phyloP scores from a whole-genome alignment of 805 yeast species.

The Candida succiphila region DNA sequence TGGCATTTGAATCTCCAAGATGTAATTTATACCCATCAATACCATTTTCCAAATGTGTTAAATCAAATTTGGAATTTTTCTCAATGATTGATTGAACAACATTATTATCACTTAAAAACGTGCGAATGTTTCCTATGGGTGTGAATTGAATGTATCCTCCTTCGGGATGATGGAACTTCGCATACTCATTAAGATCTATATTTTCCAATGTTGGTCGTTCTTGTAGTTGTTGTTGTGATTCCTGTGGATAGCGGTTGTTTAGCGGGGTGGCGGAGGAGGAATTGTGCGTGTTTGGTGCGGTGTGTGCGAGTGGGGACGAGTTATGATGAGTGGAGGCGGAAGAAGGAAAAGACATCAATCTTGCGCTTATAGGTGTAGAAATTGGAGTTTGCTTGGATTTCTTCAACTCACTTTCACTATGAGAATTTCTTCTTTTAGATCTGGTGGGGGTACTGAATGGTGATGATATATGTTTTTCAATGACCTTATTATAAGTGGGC shows the following conservation, averaged over 20 bases:
- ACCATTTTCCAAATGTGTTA: conserved; percentile 20
- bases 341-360: too few species aligned
- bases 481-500: too few species aligned
- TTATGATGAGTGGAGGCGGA: too few species aligned
- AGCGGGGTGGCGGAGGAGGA: neutral
- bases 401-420: conserved; percentile 20
- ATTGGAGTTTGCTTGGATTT: conserved; percentile 14
- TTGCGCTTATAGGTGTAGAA: too few species aligned
- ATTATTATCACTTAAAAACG: conserved; percentile 30
- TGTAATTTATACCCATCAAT: conserved; percentile 26
- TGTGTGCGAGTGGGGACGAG: too few species aligned
- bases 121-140: conserved; percentile 52
- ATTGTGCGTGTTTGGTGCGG: neutral
- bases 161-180: conserved; percentile 48
- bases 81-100: conserved; percentile 38
- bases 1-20: too few species aligned
- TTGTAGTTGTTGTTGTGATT: too few species aligned
- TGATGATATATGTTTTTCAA: neutral
- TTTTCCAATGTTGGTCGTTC: conserved; percentile 14
- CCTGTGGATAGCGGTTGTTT: neutral
- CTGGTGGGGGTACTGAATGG: conserved; percentile 11
- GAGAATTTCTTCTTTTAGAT: conserved; percentile 27
- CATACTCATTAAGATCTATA: conserved; percentile 34
- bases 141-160: conserved; percentile 55
- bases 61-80: conserved; percentile 26